Base-by-base conservation (phyloP, 228 moss, liverwort and hornwort genomes). In the Sphagnum magellanicum region DNA sequence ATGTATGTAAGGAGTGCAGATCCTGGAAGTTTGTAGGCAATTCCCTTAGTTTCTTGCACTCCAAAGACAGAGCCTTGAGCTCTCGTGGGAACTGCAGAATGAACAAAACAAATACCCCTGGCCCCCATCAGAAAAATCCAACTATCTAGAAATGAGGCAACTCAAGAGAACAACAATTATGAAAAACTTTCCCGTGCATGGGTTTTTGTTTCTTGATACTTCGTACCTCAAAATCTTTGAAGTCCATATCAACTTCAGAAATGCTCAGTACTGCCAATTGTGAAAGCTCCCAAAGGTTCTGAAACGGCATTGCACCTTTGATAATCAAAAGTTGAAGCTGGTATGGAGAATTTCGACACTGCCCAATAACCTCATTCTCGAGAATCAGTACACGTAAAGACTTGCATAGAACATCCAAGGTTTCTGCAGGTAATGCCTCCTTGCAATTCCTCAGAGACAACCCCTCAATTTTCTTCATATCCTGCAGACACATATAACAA, bases 361-460 rank as follows among this genome's bases (percentile, higher is more conserved):
- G 76, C 17, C 88, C 88, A 32, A 60, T 50, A 14, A 90, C 79
- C 11, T 83, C 83, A 76, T 90, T 76, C 68, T 90, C 80, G 5
- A 90, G 88, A 60, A 90, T 90, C 52, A 90, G 85, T 66, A 85
- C 71, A 16, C 90, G 90, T 75, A 90, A 68, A 48, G 90, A 88
- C 47, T 67, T 81, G 63, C 69, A 66, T 66, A 85, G 65, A 2
- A 74, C 62, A 76, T 90, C 88, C 57, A 90, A 71, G 16, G 70
- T 79, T 71, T 85, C 81, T 51, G 83, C 88, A 10, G 69, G 68
- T 58, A 90, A 46, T 53, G 77, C 79, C 49, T 83, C 85, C 74
- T 51, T 63, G 73, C 88, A 90, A 50, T 88, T 81, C 68, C 83
- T 83, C 8, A 88, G 76, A 75, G 74, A 83, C 63, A 90, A 62